Evolutionary conservation across 73 alveolate genomes (phyloP).

Genomic region (Paramecium sonneborni): DNA sequence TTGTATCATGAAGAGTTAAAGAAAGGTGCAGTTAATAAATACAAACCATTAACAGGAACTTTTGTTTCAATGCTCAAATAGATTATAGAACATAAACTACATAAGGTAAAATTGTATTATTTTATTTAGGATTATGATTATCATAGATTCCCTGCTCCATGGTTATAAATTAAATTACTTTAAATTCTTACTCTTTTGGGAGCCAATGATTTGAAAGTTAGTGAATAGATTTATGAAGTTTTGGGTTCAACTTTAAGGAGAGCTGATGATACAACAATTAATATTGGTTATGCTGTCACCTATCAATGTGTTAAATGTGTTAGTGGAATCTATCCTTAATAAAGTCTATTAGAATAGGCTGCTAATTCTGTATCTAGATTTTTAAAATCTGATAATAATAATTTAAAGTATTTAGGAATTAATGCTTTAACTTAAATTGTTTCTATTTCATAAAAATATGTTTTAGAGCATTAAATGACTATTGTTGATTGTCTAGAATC

Average conservation of each 20-base stretch:
- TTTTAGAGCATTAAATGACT: slow-evolving; percentile 89
- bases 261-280: slow-evolving; percentile 97
- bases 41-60: slow-evolving; percentile 86
- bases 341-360: slow-evolving; percentile 87
- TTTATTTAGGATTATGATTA: slow-evolving; percentile 85
- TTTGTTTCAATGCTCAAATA: slow-evolving; percentile 89
- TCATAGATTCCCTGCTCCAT: slow-evolving; percentile 99
- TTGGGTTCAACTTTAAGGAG: slow-evolving; percentile 90
- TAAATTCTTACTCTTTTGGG: slow-evolving; percentile 91
- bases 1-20: slow-evolving; percentile 79
- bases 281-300: slow-evolving; percentile 96
- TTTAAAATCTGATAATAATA: slow-evolving; percentile 88
- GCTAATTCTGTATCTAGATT: slow-evolving; percentile 92
- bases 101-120: slow-evolving; percentile 63
- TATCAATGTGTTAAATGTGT: slow-evolving; percentile 96
- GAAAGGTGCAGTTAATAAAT: slow-evolving; percentile 78
- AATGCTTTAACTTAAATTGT: slow-evolving; percentile 93
- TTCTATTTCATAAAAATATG: slow-evolving; percentile 65
- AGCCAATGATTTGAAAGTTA: slow-evolving; percentile 90
- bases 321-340: slow-evolving; percentile 87
- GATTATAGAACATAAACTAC: slow-evolving; percentile 90
- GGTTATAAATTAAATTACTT: slow-evolving; percentile 94
- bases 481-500: slow-evolving; percentile 98
- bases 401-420: slow-evolving; percentile 95
- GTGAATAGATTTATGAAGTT: slow-evolving; percentile 96